Percentiles rank a stretch among this genome's conserved stretches.
These are phyloP conservation scores for Cairneyella variabilis DNA, from an alignment of 495 filamentous ascomycete genomes.

Conservation along the genomic window DNA sequence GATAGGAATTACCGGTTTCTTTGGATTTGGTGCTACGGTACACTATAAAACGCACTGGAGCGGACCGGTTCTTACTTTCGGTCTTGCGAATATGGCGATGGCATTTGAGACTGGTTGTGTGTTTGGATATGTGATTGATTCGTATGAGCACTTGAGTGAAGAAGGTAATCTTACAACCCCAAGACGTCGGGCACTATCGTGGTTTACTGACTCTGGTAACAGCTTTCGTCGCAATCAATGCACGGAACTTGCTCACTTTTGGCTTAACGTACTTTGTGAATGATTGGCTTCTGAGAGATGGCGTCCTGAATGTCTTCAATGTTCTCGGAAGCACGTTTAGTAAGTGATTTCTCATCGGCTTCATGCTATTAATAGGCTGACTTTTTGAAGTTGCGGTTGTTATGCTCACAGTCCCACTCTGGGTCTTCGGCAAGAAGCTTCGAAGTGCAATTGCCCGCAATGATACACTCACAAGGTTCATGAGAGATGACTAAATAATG, in stretches of 20 bases:
- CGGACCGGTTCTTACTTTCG: constrained; percentile 49
- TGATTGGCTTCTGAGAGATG: constrained; percentile 43
- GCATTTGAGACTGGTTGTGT: constrained; percentile 48
- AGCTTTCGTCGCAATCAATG: constrained; percentile 54
- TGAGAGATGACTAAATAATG: constrained; percentile 47
- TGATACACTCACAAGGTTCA: constrained; percentile 41
- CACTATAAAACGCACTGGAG: constrained; percentile 50
- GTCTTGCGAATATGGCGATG: constrained; percentile 49
- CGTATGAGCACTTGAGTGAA: constrained; percentile 45
- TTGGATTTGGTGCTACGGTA: constrained; percentile 22
- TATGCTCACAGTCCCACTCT: constrained; percentile 11
- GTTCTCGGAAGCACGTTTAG: constrained; percentile 41
- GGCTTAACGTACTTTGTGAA: constrained; percentile 52
- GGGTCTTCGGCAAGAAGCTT: constrained; percentile 50
- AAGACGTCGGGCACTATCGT: too few species aligned
- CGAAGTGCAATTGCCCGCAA: constrained; percentile 43
- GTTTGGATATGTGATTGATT: constrained; percentile 52
- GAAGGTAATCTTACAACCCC: too few species aligned
- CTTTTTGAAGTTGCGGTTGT: constrained; percentile 32
- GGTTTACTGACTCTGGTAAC: too few species aligned
- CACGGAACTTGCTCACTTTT: constrained; percentile 49
- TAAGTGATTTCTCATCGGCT: not conserved
- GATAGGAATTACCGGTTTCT: constrained; percentile 28
- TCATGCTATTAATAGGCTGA: not conserved
- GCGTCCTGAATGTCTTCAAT: constrained; percentile 44